Evolutionary conservation across 495 filamentous ascomycete species (phyloP).

Genomic region (Daldinia vernicosa): DNA sequence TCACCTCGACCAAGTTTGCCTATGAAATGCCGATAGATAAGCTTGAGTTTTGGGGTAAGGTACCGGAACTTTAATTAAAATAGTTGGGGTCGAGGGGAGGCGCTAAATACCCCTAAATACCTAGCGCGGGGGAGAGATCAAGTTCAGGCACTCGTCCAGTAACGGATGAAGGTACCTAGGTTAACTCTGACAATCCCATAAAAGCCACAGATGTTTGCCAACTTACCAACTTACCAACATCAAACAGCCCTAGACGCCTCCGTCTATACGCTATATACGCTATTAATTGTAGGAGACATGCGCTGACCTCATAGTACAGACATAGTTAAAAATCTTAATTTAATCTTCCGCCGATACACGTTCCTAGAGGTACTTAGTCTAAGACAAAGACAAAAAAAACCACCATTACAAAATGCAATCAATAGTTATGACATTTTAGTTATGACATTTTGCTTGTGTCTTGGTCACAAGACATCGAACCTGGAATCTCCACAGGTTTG

Average conservation of each 20-base stretch:
- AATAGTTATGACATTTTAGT: no score
- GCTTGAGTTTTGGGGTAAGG: slow-evolving; percentile 2
- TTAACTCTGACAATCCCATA: no score
- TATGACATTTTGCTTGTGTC: slow-evolving; percentile 31
- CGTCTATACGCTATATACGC: neutral
- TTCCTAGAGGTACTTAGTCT: neutral
- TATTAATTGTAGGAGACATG: neutral
- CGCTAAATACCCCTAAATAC: no score
- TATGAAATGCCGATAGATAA: slow-evolving; percentile 2
- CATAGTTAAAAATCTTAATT: slow-evolving; percentile 2
- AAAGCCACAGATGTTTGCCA: neutral
- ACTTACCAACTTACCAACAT: neutral
- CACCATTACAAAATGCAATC: slow-evolving; percentile 13
- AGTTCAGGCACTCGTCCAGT: slow-evolving; percentile 24
- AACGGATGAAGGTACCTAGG: no score
- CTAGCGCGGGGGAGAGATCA: slow-evolving; percentile 4
- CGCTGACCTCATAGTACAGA: slow-evolving; percentile 20
- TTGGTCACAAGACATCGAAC: slow-evolving; percentile 36
- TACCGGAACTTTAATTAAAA: slow-evolving; percentile 24
- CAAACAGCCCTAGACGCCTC: neutral
- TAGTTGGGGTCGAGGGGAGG: slow-evolving; percentile 31
- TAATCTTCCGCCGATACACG: slow-evolving; percentile 2
- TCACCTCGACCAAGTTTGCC: slow-evolving; percentile 4
- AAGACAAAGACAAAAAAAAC: slow-evolving; percentile 2
- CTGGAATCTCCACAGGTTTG: slow-evolving; percentile 22